Evolutionary conservation across 1,284 basidiomycete species (phyloP).

Genomic region (Papiliotrema laurentii): DNA sequence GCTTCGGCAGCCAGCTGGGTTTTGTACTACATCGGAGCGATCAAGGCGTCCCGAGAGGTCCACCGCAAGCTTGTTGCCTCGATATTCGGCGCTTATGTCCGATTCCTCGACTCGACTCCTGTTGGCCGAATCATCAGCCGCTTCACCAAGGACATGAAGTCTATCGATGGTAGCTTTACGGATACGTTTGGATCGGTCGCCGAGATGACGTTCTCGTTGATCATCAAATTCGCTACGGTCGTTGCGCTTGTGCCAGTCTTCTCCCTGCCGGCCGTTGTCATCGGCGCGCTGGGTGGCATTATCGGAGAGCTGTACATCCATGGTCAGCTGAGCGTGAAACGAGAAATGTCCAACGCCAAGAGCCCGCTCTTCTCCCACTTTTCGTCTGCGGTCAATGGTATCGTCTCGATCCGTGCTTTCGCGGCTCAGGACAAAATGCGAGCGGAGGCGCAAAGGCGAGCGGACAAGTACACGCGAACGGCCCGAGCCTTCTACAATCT

Average conservation of each 20-base stretch:
- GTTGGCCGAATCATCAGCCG: conserved; percentile 58
- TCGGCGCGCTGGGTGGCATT: conserved; percentile 52
- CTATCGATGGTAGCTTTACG: conserved; percentile 44
- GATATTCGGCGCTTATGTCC: conserved; percentile 57
- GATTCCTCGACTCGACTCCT: conserved; percentile 59
- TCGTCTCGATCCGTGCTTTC: conserved; percentile 52
- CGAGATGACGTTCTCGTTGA: conserved; percentile 44
- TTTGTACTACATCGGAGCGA: conserved; percentile 48
- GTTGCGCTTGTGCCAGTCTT: conserved; percentile 53
- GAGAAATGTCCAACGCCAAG: conserved; percentile 62
- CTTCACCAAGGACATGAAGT: conserved; percentile 59
- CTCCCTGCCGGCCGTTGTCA: conserved; percentile 41
- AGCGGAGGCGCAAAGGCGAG: conserved; percentile 33
- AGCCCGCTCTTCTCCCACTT: conserved; percentile 67
- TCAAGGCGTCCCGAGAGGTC: conserved; percentile 57
- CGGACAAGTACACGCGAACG: conserved; percentile 47
- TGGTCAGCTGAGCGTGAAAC: conserved; percentile 68
- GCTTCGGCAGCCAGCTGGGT: conserved; percentile 39
- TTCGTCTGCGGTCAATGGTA: conserved; percentile 61
- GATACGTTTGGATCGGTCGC: conserved; percentile 36
- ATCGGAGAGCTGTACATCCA: conserved; percentile 57
- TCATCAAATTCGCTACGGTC: conserved; percentile 52
- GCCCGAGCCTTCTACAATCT: conserved; percentile 45
- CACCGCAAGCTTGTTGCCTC: conserved; percentile 58
- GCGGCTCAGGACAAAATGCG: conserved; percentile 44